phyloP scores from a whole-genome alignment of 2,329 filamentous ascomycete species.

The Cercospora sp. region DNA sequence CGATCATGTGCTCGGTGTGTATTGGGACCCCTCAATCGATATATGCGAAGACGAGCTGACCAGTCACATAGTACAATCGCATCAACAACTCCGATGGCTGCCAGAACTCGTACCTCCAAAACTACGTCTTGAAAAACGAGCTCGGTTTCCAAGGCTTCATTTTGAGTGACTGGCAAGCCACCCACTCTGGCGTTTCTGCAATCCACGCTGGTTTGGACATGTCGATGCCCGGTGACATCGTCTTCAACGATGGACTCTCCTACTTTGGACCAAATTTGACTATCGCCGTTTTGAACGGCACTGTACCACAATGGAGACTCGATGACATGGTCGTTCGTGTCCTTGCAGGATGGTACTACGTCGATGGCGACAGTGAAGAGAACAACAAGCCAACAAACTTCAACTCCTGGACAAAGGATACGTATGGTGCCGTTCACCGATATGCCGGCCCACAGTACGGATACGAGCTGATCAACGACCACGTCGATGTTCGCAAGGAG shows the following conservation, averaged over 20 bases:
- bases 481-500: constrained; percentile 77
- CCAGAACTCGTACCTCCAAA: constrained; percentile 66
- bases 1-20: constrained; percentile 51
- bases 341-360: constrained; percentile 45
- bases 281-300: constrained; percentile 38
- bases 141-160: constrained; percentile 40
- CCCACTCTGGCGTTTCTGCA: constrained; percentile 33
- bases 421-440: constrained; percentile 67
- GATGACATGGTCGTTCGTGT: constrained; percentile 39
- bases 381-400: constrained; percentile 68
- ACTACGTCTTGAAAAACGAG: constrained; percentile 67
- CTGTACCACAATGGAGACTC: constrained; percentile 33
- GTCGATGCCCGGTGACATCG: constrained; percentile 33
- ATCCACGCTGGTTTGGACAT: constrained; percentile 38
- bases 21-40: background rate
- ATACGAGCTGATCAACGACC: constrained; percentile 68
- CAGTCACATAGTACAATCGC: constrained; percentile 57
- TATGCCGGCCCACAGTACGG: constrained; percentile 56
- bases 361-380: constrained; percentile 55
- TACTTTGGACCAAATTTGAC: constrained; percentile 53
- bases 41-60: background rate
- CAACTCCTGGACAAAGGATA: constrained; percentile 79
- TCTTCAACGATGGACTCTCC: constrained; percentile 28
- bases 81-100: constrained; percentile 58
- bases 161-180: constrained; percentile 53